Evolutionary conservation across 1,284 basidiomycete species (phyloP).

Genomic region (Cerioporus squamosus): DNA sequence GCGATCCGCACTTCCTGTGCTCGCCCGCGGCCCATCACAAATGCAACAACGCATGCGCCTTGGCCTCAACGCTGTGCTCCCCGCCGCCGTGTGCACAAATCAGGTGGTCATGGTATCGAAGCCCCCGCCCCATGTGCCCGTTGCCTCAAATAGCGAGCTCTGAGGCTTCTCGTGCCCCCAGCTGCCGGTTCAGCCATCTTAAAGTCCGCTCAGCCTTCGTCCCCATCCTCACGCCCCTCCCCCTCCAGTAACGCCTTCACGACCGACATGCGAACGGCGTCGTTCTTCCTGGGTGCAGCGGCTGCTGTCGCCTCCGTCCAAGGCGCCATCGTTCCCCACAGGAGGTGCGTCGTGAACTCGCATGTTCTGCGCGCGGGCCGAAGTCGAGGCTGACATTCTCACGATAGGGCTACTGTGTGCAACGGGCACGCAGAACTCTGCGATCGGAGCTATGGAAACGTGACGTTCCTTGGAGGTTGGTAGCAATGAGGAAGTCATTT

Average conservation of each 20-base stretch:
- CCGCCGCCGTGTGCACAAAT: background rate
- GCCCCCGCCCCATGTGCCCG: constrained; percentile 6
- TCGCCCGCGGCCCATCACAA: constrained; percentile 9
- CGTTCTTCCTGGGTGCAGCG: constrained; percentile 10
- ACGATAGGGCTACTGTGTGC: constrained; percentile 40
- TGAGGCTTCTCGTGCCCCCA: constrained; percentile 12
- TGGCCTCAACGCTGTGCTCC: constrained; percentile 2
- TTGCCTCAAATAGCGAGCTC: constrained; percentile 20
- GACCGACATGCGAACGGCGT: constrained; percentile 20
- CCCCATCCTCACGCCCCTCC: constrained; percentile 1
- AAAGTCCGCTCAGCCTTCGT: constrained; percentile 2
- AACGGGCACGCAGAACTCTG: constrained; percentile 66
- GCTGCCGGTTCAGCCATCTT: constrained; percentile 25
- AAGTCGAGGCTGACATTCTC: background rate
- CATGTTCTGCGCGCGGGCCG: background rate
- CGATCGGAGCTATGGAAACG: constrained; percentile 58
- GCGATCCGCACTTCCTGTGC: background rate
- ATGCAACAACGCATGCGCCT: background rate
- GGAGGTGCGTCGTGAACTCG: constrained; percentile 9
- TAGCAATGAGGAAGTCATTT: background rate
- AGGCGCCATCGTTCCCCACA: constrained; percentile 13
- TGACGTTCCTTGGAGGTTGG: constrained; percentile 60
- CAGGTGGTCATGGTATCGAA: constrained; percentile 23
- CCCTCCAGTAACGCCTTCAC: constrained; percentile 7
- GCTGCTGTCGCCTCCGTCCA: constrained; percentile 15